Evolutionary conservation across 2,329 filamentous ascomycete genomes (phyloP), one percentile per base, ranked within the genome.

Genomic region (Chalaropsis thielavioides): DNA sequence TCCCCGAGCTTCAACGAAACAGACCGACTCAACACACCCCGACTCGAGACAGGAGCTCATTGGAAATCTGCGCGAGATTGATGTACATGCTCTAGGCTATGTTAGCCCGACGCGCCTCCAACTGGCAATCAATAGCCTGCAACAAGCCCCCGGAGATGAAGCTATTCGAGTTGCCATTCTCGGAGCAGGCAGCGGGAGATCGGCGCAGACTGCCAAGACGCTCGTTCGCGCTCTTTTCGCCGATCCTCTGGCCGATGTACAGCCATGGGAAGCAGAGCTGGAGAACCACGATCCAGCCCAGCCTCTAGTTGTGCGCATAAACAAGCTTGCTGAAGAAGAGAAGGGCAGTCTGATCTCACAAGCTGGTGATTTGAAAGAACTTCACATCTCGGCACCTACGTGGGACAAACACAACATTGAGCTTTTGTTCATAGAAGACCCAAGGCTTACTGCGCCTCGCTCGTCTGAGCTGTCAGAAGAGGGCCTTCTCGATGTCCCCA

Each of bases 41-140:
- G 71, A 77, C 65, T 72, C 77, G 15, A 77, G 81, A 49, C 70
- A 75, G 64, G 80, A 87, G 69, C 80, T 90, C 4, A 79, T 86
- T 68, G 74, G 79, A 54, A 77, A 82, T 1, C 76, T 92, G 0
- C 73, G 79, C 1, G 79, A 82, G 24, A 77, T 92, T 2, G 80
- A 87, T 70, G 81, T 80, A 62, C 76, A 82, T 61, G 83, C 84
- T 1, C 79, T 82, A 27, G 81, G 79, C 66, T 80, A 85, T 69
- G 79, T 88, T 63, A 87, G 87, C 70, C 79, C 86, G n/a, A 83
- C 87, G 38, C 80, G 86, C 64, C 72, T 92, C 58, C 86, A 89
- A 73, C 80, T 92, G 69, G 88, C 88, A 13, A 75, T 90, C 24
- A 80, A 83, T 68, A 85, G 87, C 24, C 72, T 87, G 67, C 79